A percentile compares a stretch with the other conserved stretches of the same genome.
Evolutionary conservation across 768 basidiomycete species (phyloP).

Genomic region (Mrakia hoshinonis): DNA sequence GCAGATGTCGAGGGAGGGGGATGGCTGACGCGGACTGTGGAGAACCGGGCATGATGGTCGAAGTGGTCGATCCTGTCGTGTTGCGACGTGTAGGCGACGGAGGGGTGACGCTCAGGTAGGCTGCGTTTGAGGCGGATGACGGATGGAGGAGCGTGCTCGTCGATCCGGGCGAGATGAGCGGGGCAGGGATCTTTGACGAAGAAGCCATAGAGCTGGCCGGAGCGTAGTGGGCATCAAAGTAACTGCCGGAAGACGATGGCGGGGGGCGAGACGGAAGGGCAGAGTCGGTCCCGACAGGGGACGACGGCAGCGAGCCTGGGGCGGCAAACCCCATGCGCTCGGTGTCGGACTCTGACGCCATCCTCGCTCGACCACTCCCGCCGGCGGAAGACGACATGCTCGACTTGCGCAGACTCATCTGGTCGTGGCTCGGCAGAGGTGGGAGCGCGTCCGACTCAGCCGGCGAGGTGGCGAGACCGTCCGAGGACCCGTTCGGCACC

Average conservation of each 20-base stretch:
- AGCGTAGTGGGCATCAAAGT: neutral
- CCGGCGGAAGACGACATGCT: constrained; percentile 9
- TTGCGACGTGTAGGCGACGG: neutral
- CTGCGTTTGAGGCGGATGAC: constrained; percentile 8
- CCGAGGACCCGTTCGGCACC: neutral
- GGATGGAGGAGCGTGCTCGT: neutral
- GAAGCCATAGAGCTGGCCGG: neutral
- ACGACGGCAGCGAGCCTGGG: neutral
- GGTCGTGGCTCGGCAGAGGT: constrained; percentile 5
- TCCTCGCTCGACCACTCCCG: constrained; percentile 1
- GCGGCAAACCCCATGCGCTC: neutral
- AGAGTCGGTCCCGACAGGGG: neutral
- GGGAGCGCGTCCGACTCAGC: constrained; percentile 14
- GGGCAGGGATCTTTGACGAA: neutral
- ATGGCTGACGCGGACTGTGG: neutral
- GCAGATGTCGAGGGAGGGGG: neutral
- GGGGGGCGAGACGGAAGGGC: neutral
- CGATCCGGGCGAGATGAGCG: neutral
- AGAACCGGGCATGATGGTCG: neutral
- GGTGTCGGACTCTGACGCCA: neutral
- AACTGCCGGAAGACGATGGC: neutral
- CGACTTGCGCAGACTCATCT: constrained; percentile 9
- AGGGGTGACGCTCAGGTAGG: neutral
- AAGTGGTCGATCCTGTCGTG: neutral
- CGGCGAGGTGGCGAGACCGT: neutral